A percentile compares a stretch with the other conserved stretches of the same genome.
These are phyloP conservation scores for Phytopythium ostracodes DNA, from an alignment of 352 stramenopile genomes.

Conservation along the genomic window DNA sequence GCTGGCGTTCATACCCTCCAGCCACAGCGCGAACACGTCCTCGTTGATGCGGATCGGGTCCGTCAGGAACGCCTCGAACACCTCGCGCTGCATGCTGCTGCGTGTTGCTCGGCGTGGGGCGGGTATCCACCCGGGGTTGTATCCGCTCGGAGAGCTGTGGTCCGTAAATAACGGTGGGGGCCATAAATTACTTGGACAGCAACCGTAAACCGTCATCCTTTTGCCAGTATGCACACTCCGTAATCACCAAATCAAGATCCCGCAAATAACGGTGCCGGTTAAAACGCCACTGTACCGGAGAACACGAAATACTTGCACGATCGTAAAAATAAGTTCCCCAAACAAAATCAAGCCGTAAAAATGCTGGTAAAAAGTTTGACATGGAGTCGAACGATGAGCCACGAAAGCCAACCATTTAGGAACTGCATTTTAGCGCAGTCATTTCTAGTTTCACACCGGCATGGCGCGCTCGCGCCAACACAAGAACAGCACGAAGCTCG, in stretches of 20 bases:
- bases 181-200: too few relatives aligned
- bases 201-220: too few relatives aligned
- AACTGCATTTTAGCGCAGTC: too few relatives aligned
- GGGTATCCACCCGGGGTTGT: background rate
- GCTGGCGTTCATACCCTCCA: conserved; percentile 62
- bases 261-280: too few relatives aligned
- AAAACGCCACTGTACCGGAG: background rate
- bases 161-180: too few relatives aligned
- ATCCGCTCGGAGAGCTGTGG: too few relatives aligned
- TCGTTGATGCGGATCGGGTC: conserved; percentile 78
- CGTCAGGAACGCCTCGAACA: conserved; percentile 81
- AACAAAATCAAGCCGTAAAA: background rate
- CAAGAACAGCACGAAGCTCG: too few relatives aligned
- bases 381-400: background rate
- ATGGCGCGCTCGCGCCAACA: too few relatives aligned
- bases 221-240: too few relatives aligned
- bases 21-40: conserved; percentile 73
- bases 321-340: background rate
- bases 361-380: background rate
- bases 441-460: too few relatives aligned
- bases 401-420: too few relatives aligned
- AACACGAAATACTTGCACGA: background rate
- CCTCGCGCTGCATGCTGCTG: conserved; percentile 54
- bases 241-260: too few relatives aligned
- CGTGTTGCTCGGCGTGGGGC: background rate